Evolutionary conservation across 805 yeast genomes (phyloP), one percentile per base, ranked within the genome.

Genomic region (Grigorovia transvaalensis): DNA sequence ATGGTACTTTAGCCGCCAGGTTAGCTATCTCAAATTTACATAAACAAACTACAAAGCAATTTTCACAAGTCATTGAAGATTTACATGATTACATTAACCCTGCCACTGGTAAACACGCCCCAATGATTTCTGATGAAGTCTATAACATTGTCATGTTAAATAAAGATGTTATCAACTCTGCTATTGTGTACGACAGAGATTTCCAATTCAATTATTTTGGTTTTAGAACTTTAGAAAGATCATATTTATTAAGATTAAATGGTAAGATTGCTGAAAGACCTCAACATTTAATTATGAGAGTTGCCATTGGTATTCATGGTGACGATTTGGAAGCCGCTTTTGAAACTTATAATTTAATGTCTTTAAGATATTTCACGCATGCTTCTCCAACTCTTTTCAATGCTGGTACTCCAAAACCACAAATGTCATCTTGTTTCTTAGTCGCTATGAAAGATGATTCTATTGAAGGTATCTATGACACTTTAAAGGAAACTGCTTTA

Each of bases 361-460:
- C 96, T 4, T 73, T 75, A 61, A 85, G 85, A 67, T 86, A 82
- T 66, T 88, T 91, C 72, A 87, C 90, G 48, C 98, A 91, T 65
- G 96, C 96, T 3, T 87, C 96, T 8, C 98, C 99, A 11, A 91
- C 99, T 1, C 73, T 91, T 54, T 91, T 86, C 76, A 90, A 90
- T 62, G 87, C 97, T 1, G 98, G 96, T 49, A 88, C 96, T 29
- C 84, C 89, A 41, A 74, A 78, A 52, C 85, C 93, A 29, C 88
- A 80, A 66, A 78, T 91, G 75, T 87, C 97, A 15, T 90, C 96
- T 13, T 91, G 98, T 71, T 91, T 90, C 75, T 73, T 91, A 49
- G 76, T 91, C 45, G 91, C 91, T 35, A 88, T 88, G 90, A 82
- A 84, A 63, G 96, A 86, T 47, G 99, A 91, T 69, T 90, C 97